A percentile compares a stretch with the other conserved stretches of the same genome.
Conservation (phyloP, 176 grass and related monocot species). For the Ananas comosus region DNA sequence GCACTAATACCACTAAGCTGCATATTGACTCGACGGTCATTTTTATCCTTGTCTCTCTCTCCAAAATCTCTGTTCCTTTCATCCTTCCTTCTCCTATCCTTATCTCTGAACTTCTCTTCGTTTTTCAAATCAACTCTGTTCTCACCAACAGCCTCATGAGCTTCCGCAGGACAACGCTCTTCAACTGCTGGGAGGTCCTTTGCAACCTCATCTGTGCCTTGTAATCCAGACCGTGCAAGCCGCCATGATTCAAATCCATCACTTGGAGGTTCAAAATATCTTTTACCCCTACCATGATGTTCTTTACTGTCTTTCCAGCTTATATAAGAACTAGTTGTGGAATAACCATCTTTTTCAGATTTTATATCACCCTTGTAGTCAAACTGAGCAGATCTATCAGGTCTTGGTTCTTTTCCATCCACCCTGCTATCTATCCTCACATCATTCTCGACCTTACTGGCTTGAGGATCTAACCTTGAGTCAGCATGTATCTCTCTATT, state of each 20-base stretch:
- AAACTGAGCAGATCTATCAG: conserved; percentile 34
- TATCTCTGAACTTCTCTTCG: conserved; percentile 62
- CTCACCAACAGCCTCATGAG: conserved; percentile 51
- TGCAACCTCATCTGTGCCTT: conserved; percentile 37
- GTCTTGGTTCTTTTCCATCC: conserved; percentile 45
- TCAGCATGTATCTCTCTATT: conserved; percentile 28
- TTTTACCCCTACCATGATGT: conserved; percentile 36
- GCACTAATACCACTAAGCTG: conserved; percentile 27
- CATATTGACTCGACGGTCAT: conserved; percentile 36
- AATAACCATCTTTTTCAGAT: conserved; percentile 47
- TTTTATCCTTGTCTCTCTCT: conserved; percentile 53
- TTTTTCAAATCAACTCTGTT: conserved; percentile 51
- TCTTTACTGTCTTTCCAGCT: conserved; percentile 60
- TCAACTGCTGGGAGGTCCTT: conserved; percentile 28
- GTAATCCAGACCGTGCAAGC: conserved; percentile 29
- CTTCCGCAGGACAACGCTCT: conserved; percentile 30
- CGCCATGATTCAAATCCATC: conserved; percentile 46
- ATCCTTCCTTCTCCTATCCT: conserved; percentile 54
- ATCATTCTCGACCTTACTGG: conserved; percentile 50
- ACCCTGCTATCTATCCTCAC: conserved; percentile 33
- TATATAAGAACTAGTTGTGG: conserved; percentile 32
- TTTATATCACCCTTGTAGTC: conserved; percentile 42
- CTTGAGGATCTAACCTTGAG: conserved; percentile 33
- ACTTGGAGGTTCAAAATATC: conserved; percentile 27
- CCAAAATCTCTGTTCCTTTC: conserved; percentile 44